Percentiles rank a stretch among this genome's conserved stretches.
These are phyloP conservation scores for Fusarium lateritium DNA, from an alignment of 2,329 filamentous ascomycete genomes.

Conservation along the genomic window DNA sequence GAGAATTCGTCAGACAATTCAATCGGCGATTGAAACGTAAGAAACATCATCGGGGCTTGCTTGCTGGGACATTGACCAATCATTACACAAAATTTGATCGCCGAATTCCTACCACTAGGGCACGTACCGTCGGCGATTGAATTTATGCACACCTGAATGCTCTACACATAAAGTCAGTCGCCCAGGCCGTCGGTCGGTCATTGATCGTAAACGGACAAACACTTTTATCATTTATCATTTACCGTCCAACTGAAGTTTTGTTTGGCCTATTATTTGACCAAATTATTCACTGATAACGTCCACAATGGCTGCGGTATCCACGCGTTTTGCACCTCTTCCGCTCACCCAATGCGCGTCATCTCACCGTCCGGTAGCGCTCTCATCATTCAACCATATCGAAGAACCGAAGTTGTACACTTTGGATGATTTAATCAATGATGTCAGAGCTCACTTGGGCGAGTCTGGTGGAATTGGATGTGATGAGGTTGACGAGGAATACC, in stretches of 20 bases:
- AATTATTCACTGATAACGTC: no score
- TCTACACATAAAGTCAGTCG: no score
- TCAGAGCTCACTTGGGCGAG: neutral
- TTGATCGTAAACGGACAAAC: no score
- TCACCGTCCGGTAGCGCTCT: neutral
- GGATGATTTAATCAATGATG: neutral
- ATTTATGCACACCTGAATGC: neutral
- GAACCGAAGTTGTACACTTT: neutral
- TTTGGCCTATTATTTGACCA: neutral
- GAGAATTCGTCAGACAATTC: neutral
- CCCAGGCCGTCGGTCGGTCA: no score
- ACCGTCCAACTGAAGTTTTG: accelerated
- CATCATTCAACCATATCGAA: neutral
- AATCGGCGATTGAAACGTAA: neutral
- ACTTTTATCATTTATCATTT: neutral
- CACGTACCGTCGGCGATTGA: neutral
- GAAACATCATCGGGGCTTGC: neutral
- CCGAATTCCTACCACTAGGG: neutral
- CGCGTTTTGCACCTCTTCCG: constrained; percentile 11
- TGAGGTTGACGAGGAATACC: constrained; percentile 15
- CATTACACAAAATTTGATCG: neutral
- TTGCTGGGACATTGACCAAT: neutral
- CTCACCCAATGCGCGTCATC: constrained; percentile 3
- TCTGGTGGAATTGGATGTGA: constrained; percentile 16
- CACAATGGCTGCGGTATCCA: constrained; percentile 21